Evolutionary conservation across 176 grass and related monocot genomes (phyloP).

Genomic region (Triticum turgidum): DNA sequence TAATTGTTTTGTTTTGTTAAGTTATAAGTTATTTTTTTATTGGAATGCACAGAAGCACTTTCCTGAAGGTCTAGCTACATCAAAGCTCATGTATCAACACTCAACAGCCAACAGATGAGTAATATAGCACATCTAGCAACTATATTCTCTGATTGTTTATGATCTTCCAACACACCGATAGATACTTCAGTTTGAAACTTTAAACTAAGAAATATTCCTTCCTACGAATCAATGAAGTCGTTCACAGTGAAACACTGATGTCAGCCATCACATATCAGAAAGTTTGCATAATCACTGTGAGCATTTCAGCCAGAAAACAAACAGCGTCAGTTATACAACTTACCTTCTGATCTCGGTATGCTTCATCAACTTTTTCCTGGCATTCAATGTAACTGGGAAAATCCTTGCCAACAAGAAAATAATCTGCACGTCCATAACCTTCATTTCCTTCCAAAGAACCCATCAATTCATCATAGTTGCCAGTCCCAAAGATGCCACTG

Average conservation of each 20-base stretch:
- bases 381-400: constrained; percentile 97
- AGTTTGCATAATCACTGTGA: not conserved
- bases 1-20: not conserved
- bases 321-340: not conserved
- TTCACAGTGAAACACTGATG: not conserved
- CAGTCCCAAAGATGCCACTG: constrained; percentile 73
- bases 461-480: constrained; percentile 83
- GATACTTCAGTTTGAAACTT: constrained; percentile 17
- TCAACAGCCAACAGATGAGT: not conserved
- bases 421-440: constrained; percentile 94
- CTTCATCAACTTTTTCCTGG: constrained; percentile 90
- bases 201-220: not conserved
- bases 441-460: constrained; percentile 96
- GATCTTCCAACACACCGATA: not conserved
- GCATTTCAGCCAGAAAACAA: constrained; percentile 21
- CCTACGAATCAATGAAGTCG: not conserved
- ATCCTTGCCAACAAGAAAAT: constrained; percentile 99
- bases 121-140: not conserved
- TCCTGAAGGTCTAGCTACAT: not conserved
- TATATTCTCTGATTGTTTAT: not conserved
- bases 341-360: constrained; percentile 83
- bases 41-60: not conserved
- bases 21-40: not conserved
- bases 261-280: not conserved
- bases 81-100: constrained; percentile 24